These are phyloP conservation scores for Powellomyces hirtus DNA, from an alignment of 192 early-diverging fungal species.

Conservation along the genomic window DNA sequence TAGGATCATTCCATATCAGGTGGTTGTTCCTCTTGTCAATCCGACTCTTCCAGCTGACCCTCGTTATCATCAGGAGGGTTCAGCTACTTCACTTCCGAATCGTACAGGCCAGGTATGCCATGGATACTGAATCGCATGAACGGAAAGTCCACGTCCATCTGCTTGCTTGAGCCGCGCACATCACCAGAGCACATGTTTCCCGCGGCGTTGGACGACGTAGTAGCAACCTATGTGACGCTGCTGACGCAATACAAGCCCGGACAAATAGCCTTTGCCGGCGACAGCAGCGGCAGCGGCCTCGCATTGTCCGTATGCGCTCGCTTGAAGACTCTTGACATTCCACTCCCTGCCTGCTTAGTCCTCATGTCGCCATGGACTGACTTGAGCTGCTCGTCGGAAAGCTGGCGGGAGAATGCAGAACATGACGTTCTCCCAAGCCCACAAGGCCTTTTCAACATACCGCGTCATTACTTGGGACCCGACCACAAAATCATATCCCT, in stretches of 20 bases:
- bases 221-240: background rate
- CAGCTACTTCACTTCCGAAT: background rate
- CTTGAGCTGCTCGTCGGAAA: background rate
- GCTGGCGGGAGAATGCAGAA: background rate
- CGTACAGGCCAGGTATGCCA: background rate
- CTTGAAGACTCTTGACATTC: background rate
- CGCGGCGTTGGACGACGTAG: background rate
- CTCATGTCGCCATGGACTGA: background rate
- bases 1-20: background rate
- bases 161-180: background rate
- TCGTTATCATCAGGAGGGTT: background rate
- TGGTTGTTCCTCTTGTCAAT: background rate
- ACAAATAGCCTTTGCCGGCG: background rate
- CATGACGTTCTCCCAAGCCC: background rate
- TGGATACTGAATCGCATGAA: background rate
- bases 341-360: background rate
- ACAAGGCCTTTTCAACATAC: background rate
- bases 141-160: background rate
- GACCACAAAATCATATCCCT: background rate
- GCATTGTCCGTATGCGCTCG: background rate
- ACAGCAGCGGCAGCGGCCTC: background rate
- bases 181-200: background rate
- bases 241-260: background rate
- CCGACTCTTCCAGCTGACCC: background rate
- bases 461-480: background rate